Base-by-base conservation (phyloP, 2,329 filamentous ascomycete species). In the Pseudogymnoascus sp. region DNA sequence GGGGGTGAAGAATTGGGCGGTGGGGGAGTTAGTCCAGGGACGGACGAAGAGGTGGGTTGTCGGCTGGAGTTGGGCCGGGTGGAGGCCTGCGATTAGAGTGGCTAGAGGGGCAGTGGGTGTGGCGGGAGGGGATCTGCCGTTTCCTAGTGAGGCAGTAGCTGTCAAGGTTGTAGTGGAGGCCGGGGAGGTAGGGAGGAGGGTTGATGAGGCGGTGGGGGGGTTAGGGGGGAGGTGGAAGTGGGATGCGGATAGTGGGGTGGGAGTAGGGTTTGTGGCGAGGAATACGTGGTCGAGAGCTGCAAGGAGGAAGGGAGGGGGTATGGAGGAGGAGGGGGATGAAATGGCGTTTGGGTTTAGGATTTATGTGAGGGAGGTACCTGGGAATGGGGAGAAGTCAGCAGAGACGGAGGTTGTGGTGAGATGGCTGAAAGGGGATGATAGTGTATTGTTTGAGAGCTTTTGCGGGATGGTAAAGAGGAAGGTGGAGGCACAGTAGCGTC, bases 11-110 rank as follows among this genome's bases (percentile, higher is more conserved):
- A 99, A 97, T 72, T 97, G 87, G 69, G 93, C 91, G 0, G 84
- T 96, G 0, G 89, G 88, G 0, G 86, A 89, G 66, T 88, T 97
- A 68, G 80, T 91, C 0, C 90, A 93, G 64, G 90, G 90, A 0
- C 88, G 86, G 72, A 97, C 95, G 31, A 85, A 87, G 62, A 80
- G 95, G 16, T 97, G 93, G 93, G 91, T 87, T 1, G 76, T 97
- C 2, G 95, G 83, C 0, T 99, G 95, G 95, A 96, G 89, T 70
- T 96, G 91, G 76, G 77, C 78, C 1, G 79, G 83, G 61, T 78
- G 84, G 71, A 80, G 93, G 54, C 91, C 93, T 2, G 73, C 78
- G 4, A 73, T 79, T 64, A 69, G 72, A 45, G 74, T 80, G 42
- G 77, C 80, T 21, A 71, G 73, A 63, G 62, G 62, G 21, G 47